Evolutionary conservation across 2,329 filamentous ascomycete species (phyloP), one percentile per base, ranked within the genome.

Genomic region (Aspergillus sp.): DNA sequence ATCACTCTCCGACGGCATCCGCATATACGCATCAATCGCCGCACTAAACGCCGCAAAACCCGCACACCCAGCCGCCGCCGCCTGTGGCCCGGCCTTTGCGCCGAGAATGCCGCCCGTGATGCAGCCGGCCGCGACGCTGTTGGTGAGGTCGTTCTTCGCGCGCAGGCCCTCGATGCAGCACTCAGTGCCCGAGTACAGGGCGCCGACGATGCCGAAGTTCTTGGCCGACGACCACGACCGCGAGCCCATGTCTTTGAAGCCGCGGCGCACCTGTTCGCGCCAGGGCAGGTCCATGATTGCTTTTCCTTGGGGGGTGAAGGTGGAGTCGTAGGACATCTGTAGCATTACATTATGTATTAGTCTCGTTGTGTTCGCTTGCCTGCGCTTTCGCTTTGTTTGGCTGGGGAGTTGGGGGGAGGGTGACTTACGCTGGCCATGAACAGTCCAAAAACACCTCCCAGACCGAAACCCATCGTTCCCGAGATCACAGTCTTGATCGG

Each of bases 271-370:
- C 74, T 97, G 94, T 71, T 96, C 85, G 43, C 86, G 83, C 58
- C 93, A 81, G 23, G 94, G 92, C 17, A 99, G 84, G 58, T 81
- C 76, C 55, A 80, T 72, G 60, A 86, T 76, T 54, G 78, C 77
- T 51, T 74, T 73, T n/a, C 78, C 74, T 65, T 80, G 74, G 63
- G 78, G 72, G 34, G 79, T 88, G 74, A 91, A 87, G 54, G 93
- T 89, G 0, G 92, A 97, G 71, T 99, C 94, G 82, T 99, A 99
- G 74, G 91, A 88, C 94, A 99, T 99, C 91, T 96, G n/a, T n/a
- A 58, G 47, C 5, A n/a, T n/a, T n/a, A n/a, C 34, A 16, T 16
- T n/a, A 3, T 4, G 14, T 17, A 13, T 38, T 38, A 38, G 34
- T 38, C n/a, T 6, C 7, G 25, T 29, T 10, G 9, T 10, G 25